Evolutionary conservation across 1,139 yeast genomes (phyloP), one percentile per base, ranked within the genome.

Genomic region (Pichia inconspicua): DNA sequence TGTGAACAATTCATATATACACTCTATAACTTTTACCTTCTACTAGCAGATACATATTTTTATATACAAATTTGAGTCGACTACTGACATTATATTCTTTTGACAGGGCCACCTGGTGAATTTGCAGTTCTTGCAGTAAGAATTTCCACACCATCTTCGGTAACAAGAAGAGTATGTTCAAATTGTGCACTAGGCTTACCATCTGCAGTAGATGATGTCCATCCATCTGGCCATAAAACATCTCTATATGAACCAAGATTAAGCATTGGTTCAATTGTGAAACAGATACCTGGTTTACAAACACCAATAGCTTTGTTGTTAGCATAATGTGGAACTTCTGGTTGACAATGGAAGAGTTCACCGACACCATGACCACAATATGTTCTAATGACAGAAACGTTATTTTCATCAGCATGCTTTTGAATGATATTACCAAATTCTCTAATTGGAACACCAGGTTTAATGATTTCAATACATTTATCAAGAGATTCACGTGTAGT

Each of bases 211-310:
- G 80, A 78, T 1, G 95, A 79, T 12, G 99, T 94, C 99, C 99
- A 94, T 67, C 87, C 86, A 66, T 94, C 99, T 1, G 98, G 98
- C 99, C 99, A 94, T 46, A 82, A 73, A 51, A 77, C 69, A 66
- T 90, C 98, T 60, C 78, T 78, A 70, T 79, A 83, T 1, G 84
- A 71, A n/a, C 98, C 98, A 55, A 83, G 72, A 62, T 88, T 85
- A 58, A 94, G 77, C 99, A 94, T 94, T 42, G 99, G 99, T 68
- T 94, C 99, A 51, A 94, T 89, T 22, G 99, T 94, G 71, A 94
- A 94, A 15, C 88, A 90, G 84, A 90, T 86, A 22, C 99, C 99
- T 19, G 96, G 90, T 64, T 88, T 88, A 69, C 94, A 90, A 46
- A 87, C 81, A 49, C 98, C 99, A 43, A 90, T 76, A 7, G 96